phyloP scores from a whole-genome alignment of 495 filamentous ascomycete genomes.

The Penicillium antarcticum region DNA sequence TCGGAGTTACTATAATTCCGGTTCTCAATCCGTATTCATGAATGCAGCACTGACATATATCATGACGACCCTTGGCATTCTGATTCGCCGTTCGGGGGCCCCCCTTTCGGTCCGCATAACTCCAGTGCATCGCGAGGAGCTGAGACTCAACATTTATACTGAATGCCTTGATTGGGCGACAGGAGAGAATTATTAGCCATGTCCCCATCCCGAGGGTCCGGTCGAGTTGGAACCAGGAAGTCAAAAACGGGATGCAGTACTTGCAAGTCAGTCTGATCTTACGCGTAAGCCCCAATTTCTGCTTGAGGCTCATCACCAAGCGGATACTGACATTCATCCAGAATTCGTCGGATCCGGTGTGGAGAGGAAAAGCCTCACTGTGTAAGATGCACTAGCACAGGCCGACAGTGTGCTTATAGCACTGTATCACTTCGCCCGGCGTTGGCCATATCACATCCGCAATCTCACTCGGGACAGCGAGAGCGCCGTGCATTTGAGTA shows the following conservation, averaged over 20 bases:
- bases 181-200: neutral
- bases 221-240: conserved; percentile 15
- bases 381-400: conserved; percentile 14
- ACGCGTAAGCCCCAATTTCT: neutral
- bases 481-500: conserved; percentile 22
- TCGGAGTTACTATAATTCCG: too few relatives aligned
- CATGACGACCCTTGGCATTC: too few relatives aligned
- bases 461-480: conserved; percentile 4
- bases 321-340: neutral
- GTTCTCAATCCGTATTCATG: too few relatives aligned
- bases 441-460: neutral
- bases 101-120: too few relatives aligned
- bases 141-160: too few relatives aligned
- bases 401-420: conserved; percentile 12
- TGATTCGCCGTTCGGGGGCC: too few relatives aligned
- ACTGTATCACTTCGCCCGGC: neutral
- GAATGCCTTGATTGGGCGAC: too few relatives aligned
- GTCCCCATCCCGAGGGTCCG: conserved; percentile 6
- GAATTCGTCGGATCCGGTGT: conserved; percentile 13
- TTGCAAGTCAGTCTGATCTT: conserved; percentile 17
- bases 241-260: conserved; percentile 20
- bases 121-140: too few relatives aligned
- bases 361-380: conserved; percentile 19
- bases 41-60: too few relatives aligned
- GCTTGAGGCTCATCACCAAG: neutral